These are phyloP conservation scores for Melaleuca quinquenervia DNA, from an alignment of 345 rosid species.

Conservation along the genomic window DNA sequence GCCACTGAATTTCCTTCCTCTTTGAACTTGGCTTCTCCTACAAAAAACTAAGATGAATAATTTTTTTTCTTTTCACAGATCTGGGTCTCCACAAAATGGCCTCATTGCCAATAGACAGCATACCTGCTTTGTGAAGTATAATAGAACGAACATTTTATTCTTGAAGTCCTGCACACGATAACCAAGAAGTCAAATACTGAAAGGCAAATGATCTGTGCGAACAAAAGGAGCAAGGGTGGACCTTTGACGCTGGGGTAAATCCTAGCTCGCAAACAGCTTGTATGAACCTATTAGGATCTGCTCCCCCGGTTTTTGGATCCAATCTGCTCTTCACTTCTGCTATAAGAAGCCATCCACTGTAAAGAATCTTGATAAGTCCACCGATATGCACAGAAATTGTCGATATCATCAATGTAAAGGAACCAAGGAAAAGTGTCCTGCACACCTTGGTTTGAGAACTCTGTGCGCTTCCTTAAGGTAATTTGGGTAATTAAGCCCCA, in stretches of 20 bases:
- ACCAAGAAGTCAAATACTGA: background rate
- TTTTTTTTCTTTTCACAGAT: slow-evolving; percentile 14
- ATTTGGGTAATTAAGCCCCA: slow-evolving; percentile 82
- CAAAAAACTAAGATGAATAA: slow-evolving; percentile 2
- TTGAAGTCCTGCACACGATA: slow-evolving; percentile 54
- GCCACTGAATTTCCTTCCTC: slow-evolving; percentile 59
- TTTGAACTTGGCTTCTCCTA: slow-evolving; percentile 46
- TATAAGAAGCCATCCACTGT: slow-evolving; percentile 89
- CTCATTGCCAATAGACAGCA: background rate
- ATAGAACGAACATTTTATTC: slow-evolving; percentile 77
- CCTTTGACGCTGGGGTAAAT: slow-evolving; percentile 45
- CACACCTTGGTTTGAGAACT: slow-evolving; percentile 84
- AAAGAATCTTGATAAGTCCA: slow-evolving; percentile 3
- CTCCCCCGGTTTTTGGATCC: slow-evolving; percentile 85
- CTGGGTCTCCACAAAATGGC: background rate
- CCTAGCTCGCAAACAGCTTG: slow-evolving; percentile 75
- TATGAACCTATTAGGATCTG: slow-evolving; percentile 64
- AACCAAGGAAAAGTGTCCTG: background rate
- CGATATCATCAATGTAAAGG: background rate
- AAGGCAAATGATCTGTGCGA: background rate
- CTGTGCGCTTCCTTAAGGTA: slow-evolving; percentile 73
- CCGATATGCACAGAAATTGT: background rate
- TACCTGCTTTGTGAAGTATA: slow-evolving; percentile 81
- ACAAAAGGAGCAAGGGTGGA: slow-evolving; percentile 1
- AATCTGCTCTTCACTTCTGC: slow-evolving; percentile 96